Evolutionary conservation across 306 rosid genomes (phyloP).

Genomic region (Cicer pinnatifidum): DNA sequence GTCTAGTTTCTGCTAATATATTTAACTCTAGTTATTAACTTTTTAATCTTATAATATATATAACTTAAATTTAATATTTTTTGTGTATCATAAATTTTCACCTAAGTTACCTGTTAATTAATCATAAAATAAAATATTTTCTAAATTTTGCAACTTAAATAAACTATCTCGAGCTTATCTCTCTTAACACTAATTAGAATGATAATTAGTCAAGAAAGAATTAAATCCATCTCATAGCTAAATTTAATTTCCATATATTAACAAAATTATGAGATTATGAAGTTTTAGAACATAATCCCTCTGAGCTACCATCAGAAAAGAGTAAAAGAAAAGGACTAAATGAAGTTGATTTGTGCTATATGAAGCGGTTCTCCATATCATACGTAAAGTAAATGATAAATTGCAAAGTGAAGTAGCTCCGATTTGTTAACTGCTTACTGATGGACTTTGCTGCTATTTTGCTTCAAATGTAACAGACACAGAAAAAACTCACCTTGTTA

Average conservation of each 20-base stretch:
- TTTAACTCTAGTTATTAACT: no score
- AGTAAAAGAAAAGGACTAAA: background rate
- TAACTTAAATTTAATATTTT: no score
- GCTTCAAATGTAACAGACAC: conserved; percentile 39
- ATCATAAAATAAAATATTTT: background rate
- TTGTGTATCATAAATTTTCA: background rate
- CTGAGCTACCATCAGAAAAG: background rate
- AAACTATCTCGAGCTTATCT: background rate
- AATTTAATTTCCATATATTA: conserved; percentile 16
- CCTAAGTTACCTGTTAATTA: background rate
- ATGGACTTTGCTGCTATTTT: conserved; percentile 36
- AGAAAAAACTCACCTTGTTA: conserved; percentile 40
- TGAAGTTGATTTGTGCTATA: conserved; percentile 23
- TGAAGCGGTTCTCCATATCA: conserved; percentile 30
- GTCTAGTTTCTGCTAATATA: no score
- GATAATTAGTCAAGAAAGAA: conserved; percentile 10
- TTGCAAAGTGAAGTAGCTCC: background rate
- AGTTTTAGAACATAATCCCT: conserved; percentile 16
- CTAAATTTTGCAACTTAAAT: background rate
- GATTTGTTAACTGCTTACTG: conserved; percentile 28
- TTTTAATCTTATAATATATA: no score
- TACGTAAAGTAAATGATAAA: background rate
- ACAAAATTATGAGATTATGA: conserved; percentile 22
- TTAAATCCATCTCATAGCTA: conserved; percentile 19
- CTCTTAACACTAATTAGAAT: background rate